Evolutionary conservation across 495 filamentous ascomycete genomes (phyloP).

Genomic region (Aspergillus haitiensis): DNA sequence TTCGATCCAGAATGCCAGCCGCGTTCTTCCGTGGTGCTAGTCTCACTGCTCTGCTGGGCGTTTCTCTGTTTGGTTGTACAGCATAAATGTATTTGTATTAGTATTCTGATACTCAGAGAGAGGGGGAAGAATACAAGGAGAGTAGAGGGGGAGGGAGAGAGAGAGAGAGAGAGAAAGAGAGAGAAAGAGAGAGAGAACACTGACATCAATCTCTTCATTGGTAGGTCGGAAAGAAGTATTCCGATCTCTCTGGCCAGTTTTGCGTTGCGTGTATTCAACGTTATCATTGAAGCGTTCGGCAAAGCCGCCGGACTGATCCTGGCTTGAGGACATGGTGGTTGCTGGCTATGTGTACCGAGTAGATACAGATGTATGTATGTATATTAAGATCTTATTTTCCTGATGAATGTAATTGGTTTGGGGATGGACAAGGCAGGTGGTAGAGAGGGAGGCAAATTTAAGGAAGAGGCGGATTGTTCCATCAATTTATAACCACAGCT

Average conservation of each 20-base stretch:
- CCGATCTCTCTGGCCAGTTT: constrained; percentile 49
- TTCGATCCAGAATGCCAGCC: constrained; percentile 43
- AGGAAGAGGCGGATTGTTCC: no score
- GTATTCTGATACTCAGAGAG: no score
- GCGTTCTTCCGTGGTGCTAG: constrained; percentile 33
- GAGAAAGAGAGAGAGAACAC: no score
- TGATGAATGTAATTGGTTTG: no score
- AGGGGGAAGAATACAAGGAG: no score
- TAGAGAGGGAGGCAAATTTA: no score
- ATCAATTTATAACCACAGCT: constrained; percentile 1
- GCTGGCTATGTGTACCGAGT: neutral
- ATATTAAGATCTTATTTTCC: neutral
- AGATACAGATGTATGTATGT: neutral
- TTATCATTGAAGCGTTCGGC: constrained; percentile 61
- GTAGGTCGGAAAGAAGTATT: constrained; percentile 34
- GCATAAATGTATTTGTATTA: neutral
- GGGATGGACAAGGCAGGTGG: no score
- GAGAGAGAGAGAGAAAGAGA: no score
- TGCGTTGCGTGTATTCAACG: constrained; percentile 52
- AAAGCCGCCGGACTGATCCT: constrained; percentile 51
- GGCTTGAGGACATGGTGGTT: constrained; percentile 8
- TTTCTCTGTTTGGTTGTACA: neutral
- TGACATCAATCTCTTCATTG: constrained; percentile 52
- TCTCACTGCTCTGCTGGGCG: neutral
- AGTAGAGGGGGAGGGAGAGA: no score